A percentile compares a stretch with the other conserved stretches of the same genome.
Conservation (phyloP, 179 eudicot genomes). For the Corrigiola litoralis region DNA sequence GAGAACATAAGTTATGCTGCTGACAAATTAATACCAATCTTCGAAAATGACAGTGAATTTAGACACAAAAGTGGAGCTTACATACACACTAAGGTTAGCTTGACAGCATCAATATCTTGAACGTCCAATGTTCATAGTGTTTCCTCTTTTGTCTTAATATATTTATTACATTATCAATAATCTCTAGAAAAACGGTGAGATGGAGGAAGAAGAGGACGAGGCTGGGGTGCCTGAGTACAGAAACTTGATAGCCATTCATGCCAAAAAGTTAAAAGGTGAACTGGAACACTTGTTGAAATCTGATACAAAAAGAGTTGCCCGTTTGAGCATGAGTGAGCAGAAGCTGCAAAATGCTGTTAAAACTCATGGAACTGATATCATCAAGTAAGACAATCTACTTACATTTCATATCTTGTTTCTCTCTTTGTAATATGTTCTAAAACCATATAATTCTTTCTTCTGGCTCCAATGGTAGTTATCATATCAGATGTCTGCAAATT, state of each 20-base stretch:
- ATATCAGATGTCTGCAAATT: no score
- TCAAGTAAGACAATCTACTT: constrained; percentile 33
- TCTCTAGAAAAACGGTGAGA: constrained; percentile 3
- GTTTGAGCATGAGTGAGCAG: constrained; percentile 55
- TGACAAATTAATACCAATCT: constrained; percentile 1
- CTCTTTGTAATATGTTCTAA: no score
- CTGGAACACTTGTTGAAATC: constrained; percentile 19
- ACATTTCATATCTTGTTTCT: neutral
- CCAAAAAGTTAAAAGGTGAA: constrained; percentile 38
- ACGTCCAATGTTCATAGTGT: neutral
- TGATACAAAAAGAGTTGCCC: constrained; percentile 28
- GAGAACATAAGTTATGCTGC: constrained; percentile 19
- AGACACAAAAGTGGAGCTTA: neutral
- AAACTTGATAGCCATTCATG: constrained; percentile 53
- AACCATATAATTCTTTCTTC: no score
- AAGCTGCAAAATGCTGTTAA: constrained; percentile 33
- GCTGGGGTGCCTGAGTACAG: constrained; percentile 31
- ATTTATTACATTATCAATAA: neutral
- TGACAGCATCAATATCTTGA: neutral
- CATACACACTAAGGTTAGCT: constrained; percentile 5
- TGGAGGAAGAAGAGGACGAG: constrained; percentile 24
- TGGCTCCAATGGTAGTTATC: no score
- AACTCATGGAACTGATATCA: constrained; percentile 34
- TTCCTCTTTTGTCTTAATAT: neutral
- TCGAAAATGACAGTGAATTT: neutral